These are phyloP conservation scores for Jatropha curcas DNA, from an alignment of 345 rosid species.

Conservation along the genomic window DNA sequence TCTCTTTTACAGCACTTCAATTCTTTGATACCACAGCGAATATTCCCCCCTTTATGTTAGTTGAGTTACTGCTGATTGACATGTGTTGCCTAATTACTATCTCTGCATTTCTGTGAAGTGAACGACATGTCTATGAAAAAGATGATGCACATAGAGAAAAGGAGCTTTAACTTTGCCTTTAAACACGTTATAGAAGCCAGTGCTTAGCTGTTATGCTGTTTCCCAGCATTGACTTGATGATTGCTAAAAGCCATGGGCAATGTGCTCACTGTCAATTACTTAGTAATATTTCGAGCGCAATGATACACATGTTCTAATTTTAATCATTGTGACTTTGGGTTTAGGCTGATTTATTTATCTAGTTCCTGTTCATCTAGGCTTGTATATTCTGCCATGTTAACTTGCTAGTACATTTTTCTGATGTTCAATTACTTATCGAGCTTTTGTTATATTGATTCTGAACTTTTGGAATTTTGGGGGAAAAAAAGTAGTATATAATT, in stretches of 20 bases:
- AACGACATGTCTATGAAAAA: constrained; percentile 2
- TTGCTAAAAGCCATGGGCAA: constrained; percentile 3
- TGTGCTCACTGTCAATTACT: constrained; percentile 1
- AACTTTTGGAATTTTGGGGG: too few relatives aligned
- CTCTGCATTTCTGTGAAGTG: constrained; percentile 17
- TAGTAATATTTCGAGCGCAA: neutral
- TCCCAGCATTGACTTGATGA: neutral
- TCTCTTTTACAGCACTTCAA: neutral
- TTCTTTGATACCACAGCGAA: neutral
- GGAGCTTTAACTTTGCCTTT: neutral
- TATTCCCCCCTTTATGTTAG: neutral
- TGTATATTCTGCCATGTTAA: too few relatives aligned
- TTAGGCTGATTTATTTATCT: too few relatives aligned
- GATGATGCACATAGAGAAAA: neutral
- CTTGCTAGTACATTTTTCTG: too few relatives aligned
- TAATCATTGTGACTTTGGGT: too few relatives aligned
- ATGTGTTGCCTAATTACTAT: neutral
- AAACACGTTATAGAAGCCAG: neutral
- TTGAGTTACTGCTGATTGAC: constrained; percentile 19
- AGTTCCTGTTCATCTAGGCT: too few relatives aligned
- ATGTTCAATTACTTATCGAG: too few relatives aligned
- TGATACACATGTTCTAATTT: neutral
- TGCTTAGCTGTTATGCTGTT: neutral
- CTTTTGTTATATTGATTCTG: too few relatives aligned
- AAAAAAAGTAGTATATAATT: too few relatives aligned